Evolutionary conservation across 345 rosid species (phyloP), one percentile per base, ranked within the genome.

Genomic region (Rhizophora mangle): DNA sequence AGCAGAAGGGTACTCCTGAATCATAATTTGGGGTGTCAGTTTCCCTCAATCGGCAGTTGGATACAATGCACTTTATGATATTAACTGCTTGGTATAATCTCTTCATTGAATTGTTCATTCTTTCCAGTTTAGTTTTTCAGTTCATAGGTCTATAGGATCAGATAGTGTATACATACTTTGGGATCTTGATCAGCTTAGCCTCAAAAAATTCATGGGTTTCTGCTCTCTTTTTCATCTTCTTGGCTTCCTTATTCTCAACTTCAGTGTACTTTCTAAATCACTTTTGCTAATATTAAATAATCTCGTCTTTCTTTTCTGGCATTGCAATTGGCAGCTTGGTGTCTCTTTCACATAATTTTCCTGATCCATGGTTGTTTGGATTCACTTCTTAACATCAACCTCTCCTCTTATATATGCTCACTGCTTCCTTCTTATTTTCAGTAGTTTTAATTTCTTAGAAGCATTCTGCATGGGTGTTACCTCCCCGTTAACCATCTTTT

Each of bases 401-500:
- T 68, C 70, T 57, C 67, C 43, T 78, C 76, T 30, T 66, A 30
- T 79, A 58, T 56, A 73, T 69, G 72, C 63, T 72, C 62, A 58
- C 72, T 59, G 30, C 62, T 65, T 63, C 56, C 72, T 43, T 64
- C 72, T 43, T 57, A 70, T 67, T 74, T 75, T 73, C 26, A 69
- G 62, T 73, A 68, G 73, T 68, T 64, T 63, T 67, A 52, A 62
- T 78, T 68, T 55, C 55, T 56, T 53, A 21, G 43, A 20, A 19
- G 27, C 71, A 43, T 68, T 60, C 61, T 62, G 20, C 32, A 31
- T 60, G 70, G 68, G 66, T 72, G 80, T 62, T 67, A 47, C 77
- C 77, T 76, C 82, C 72, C 75, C 83, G 80, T 80, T 60, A 29
- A 82, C 88, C 68, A 65, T 78, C 76, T 79, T 86, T 78, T 88